A percentile compares a stretch with the other conserved stretches of the same genome.
Conservation (phyloP, 306 rosid genomes). For the Luffa acutangula region DNA sequence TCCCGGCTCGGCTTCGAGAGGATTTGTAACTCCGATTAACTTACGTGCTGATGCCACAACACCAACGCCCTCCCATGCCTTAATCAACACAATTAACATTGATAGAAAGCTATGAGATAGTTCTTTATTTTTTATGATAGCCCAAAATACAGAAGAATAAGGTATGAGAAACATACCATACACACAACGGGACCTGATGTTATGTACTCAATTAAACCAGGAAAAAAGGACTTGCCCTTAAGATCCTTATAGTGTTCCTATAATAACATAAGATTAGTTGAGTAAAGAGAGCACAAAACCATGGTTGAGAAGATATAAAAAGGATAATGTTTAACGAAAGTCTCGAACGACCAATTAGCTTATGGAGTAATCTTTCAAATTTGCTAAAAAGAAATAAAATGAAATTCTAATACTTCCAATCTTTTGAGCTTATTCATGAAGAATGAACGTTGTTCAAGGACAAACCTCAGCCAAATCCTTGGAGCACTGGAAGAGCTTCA, state of each 20-base stretch:
- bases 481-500: constrained; percentile 90
- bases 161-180: constrained; percentile 47
- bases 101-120: not conserved
- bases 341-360: not conserved
- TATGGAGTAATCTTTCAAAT: not conserved
- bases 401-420: not conserved
- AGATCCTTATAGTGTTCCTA: constrained; percentile 97
- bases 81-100: not conserved
- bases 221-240: constrained; percentile 71
- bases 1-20: constrained; percentile 97
- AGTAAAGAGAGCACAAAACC: not conserved
- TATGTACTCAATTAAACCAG: constrained; percentile 69
- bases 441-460: constrained; percentile 5
- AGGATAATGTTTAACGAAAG: not conserved
- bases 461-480: constrained; percentile 88
- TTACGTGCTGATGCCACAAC: constrained; percentile 90
- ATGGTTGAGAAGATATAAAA: not conserved
- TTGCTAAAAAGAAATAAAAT: not conserved
- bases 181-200: constrained; percentile 96
- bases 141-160: not conserved
- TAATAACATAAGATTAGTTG: constrained; percentile 14
- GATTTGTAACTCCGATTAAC: constrained; percentile 86
- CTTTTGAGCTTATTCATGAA: not conserved
- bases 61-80: constrained; percentile 99
- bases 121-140: not conserved